Evolutionary conservation across 2,329 filamentous ascomycete genomes (phyloP).

Genomic region (Sporothrix humicola): DNA sequence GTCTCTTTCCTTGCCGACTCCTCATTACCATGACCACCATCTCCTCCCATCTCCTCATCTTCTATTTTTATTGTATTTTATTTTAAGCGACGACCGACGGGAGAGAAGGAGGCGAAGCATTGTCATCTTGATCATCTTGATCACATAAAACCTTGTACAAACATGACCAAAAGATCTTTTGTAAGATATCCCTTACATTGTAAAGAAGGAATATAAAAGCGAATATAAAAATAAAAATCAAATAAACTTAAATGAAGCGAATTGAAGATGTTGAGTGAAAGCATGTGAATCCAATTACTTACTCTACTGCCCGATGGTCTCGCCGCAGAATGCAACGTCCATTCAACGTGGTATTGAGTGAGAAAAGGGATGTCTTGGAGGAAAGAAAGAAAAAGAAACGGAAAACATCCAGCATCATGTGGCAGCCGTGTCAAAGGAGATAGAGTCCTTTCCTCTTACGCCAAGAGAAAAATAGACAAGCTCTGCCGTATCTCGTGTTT

Average conservation of each 20-base stretch:
- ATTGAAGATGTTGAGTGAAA: too few species aligned
- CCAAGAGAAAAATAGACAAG: slow-evolving; percentile 27
- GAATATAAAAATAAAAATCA: not conserved
- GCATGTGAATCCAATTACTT: not conserved
- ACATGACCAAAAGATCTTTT: slow-evolving; percentile 12
- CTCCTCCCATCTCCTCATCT: not conserved
- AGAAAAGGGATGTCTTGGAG: not conserved
- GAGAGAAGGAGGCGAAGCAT: slow-evolving; percentile 17
- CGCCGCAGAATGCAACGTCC: not conserved
- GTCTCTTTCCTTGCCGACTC: not conserved
- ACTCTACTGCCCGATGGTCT: not conserved
- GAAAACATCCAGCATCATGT: not conserved
- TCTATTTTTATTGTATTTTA: slow-evolving; percentile 28
- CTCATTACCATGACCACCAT: not conserved
- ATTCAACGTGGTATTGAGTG: slow-evolving; percentile 14
- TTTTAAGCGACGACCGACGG: slow-evolving; percentile 21
- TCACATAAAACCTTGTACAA: slow-evolving; percentile 16
- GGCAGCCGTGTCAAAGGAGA: not conserved
- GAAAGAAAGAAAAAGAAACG: not conserved
- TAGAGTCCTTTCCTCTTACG: not conserved
- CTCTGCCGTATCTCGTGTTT: not conserved
- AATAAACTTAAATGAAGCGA: not conserved
- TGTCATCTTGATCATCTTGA: not conserved
- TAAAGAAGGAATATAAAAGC: not conserved
- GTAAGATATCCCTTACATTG: slow-evolving; percentile 23